These are phyloP conservation scores for Pyracantha coccinea DNA, from an alignment of 331 rosid species.

Conservation along the genomic window DNA sequence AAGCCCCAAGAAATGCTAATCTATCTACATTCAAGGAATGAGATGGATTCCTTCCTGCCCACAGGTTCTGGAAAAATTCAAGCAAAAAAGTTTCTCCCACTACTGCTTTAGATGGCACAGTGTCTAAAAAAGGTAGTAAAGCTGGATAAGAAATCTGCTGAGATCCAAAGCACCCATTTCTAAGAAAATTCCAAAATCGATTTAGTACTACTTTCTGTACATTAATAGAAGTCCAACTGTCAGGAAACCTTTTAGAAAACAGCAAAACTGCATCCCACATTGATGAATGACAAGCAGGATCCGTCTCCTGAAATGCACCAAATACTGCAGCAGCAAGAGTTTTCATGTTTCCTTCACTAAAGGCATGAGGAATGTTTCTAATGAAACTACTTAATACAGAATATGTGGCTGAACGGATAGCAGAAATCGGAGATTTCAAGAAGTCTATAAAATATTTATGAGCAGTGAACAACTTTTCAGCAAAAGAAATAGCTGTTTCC, in stretches of 20 bases:
- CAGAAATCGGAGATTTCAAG: constrained; percentile 60
- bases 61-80: constrained; percentile 67
- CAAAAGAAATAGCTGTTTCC: constrained; percentile 60
- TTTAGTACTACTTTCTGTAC: constrained; percentile 64
- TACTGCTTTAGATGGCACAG: constrained; percentile 55
- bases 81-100: constrained; percentile 64
- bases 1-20: constrained; percentile 57
- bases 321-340: constrained; percentile 58
- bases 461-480: constrained; percentile 68
- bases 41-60: constrained; percentile 64
- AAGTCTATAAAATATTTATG: constrained; percentile 62
- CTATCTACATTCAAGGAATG: constrained; percentile 48
- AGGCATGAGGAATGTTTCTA: constrained; percentile 64
- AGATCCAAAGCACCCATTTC: constrained; percentile 92
- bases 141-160: constrained; percentile 76
- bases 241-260: constrained; percentile 72
- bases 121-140: constrained; percentile 64
- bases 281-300: constrained; percentile 73
- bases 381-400: constrained; percentile 63
- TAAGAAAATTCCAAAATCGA: constrained; percentile 78
- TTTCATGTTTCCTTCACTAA: constrained; percentile 66
- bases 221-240: constrained; percentile 64
- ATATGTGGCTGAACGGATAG: constrained; percentile 80
- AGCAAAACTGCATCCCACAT: constrained; percentile 87
- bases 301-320: constrained; percentile 90